Evolutionary conservation across 257 asterid genomes (phyloP).

Genomic region (Perilla frutescens): DNA sequence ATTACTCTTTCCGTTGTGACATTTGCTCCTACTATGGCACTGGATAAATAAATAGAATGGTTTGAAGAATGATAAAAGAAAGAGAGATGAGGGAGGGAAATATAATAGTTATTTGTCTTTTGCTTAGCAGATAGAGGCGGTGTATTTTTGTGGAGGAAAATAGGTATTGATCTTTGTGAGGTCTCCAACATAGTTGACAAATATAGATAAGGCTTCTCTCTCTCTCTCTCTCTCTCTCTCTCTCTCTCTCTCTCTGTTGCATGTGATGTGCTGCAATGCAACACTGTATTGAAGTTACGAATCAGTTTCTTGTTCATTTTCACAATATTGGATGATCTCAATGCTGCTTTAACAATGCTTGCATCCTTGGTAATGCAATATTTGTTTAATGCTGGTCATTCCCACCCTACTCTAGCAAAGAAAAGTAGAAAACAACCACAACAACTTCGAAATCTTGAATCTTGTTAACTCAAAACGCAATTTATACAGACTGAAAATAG

Average conservation of each 20-base stretch:
- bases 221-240: too few species aligned
- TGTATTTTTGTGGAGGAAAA: slow-evolving; percentile 71
- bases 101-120: slow-evolving; percentile 53
- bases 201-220: slow-evolving; percentile 41
- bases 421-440: neutral
- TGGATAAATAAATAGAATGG: neutral
- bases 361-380: neutral
- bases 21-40: neutral
- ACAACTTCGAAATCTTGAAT: neutral
- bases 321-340: neutral
- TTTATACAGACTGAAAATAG: neutral
- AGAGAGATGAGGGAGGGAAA: slow-evolving; percentile 17
- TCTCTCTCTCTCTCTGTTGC: slow-evolving; percentile 31
- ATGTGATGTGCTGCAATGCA: slow-evolving; percentile 39
- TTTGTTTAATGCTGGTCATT: neutral
- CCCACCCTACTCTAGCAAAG: neutral
- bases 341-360: slow-evolving; percentile 21
- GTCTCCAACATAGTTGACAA: slow-evolving; percentile 37
- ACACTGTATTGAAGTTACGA: neutral
- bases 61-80: neutral
- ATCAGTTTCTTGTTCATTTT: slow-evolving; percentile 5
- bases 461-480: neutral
- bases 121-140: slow-evolving; percentile 76
- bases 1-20: too few species aligned
- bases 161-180: slow-evolving; percentile 46